Conservation (phyloP, 1,284 basidiomycete species). For the Marasmius fiardii region DNA sequence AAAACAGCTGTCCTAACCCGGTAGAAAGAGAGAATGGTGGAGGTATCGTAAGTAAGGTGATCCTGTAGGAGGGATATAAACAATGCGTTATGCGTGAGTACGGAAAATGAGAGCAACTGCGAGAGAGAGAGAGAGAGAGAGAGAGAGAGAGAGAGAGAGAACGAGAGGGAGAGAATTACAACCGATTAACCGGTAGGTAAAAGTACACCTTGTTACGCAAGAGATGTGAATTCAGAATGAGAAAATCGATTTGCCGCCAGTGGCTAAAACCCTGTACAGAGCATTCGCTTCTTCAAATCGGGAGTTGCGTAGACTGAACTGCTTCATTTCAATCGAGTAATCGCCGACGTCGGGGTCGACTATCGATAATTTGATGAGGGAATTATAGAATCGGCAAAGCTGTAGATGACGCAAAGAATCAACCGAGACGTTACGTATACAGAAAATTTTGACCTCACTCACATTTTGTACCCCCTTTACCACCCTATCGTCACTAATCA, state of each 20-base stretch:
- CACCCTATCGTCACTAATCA: slow-evolving; percentile 67
- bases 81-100: background rate
- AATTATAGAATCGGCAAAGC: slow-evolving; percentile 75
- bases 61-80: background rate
- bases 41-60: background rate
- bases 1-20: background rate
- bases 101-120: background rate
- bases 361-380: slow-evolving; percentile 60
- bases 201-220: background rate
- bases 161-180: background rate
- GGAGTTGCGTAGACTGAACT: slow-evolving; percentile 67
- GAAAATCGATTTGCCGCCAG: slow-evolving; percentile 19
- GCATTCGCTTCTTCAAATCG: slow-evolving; percentile 71
- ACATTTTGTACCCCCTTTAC: slow-evolving; percentile 68
- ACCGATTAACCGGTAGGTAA: background rate
- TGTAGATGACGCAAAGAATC: slow-evolving; percentile 21
- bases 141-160: background rate
- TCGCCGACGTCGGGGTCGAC: slow-evolving; percentile 58
- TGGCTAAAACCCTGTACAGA: slow-evolving; percentile 59
- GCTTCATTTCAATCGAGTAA: slow-evolving; percentile 69
- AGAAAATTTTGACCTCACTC: slow-evolving; percentile 23
- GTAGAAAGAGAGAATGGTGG: background rate
- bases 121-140: background rate
- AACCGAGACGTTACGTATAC: slow-evolving; percentile 1
- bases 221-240: background rate